Evolutionary conservation across 225 moss, liverwort and hornwort species (phyloP).

Genomic region (Thuidium tamariscinum): DNA sequence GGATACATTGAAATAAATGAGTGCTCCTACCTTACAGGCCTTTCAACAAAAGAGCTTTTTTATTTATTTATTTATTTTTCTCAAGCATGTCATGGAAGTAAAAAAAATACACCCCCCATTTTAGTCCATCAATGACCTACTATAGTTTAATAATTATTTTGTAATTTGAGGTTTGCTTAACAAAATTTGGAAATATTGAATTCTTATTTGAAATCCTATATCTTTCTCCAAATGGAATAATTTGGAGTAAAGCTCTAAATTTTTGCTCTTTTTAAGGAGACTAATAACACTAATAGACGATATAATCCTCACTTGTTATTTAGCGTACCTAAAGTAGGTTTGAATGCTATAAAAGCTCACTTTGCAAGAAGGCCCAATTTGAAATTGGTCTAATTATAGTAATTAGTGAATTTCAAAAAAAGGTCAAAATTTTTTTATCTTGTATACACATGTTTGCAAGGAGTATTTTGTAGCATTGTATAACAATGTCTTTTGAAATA

Average conservation of each 20-base stretch:
- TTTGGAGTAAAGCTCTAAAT: fast-evolving
- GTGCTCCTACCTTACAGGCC: too few species aligned
- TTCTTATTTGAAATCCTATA: too few species aligned
- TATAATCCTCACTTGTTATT: background rate
- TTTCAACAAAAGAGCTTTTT: too few species aligned
- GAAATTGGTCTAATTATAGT: fast-evolving
- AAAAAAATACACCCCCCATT: background rate
- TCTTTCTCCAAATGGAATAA: too few species aligned
- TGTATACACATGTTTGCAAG: fast-evolving
- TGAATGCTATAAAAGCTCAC: background rate
- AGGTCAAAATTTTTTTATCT: background rate
- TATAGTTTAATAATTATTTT: too few species aligned
- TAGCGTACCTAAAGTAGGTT: background rate
- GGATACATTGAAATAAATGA: too few species aligned
- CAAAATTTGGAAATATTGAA: too few species aligned
- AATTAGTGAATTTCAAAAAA: background rate
- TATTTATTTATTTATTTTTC: too few species aligned
- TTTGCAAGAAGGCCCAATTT: too few species aligned
- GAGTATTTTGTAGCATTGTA: fast-evolving
- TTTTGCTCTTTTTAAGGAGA: too few species aligned
- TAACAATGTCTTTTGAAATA: background rate
- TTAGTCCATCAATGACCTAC: fast-evolving
- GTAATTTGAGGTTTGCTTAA: too few species aligned
- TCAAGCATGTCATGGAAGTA: fast-evolving
- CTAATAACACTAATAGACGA: too few species aligned